phyloP scores from a whole-genome alignment of 2,329 filamentous ascomycete genomes.

The Myriosclerotinia scirpicola region DNA sequence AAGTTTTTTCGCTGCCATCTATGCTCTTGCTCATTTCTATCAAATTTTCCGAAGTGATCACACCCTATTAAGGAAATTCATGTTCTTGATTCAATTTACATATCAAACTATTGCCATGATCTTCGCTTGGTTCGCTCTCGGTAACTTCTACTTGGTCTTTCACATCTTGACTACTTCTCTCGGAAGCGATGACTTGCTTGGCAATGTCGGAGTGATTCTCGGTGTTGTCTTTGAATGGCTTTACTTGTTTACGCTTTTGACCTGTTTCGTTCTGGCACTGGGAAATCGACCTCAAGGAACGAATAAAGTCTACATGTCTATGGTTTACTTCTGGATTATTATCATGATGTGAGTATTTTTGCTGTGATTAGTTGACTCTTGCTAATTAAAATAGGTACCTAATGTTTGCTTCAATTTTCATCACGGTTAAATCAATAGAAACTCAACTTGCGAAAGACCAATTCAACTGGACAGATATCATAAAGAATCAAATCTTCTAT shows the following conservation, averaged over 20 bases:
- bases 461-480: conserved; percentile 68
- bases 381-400: conserved; percentile 61
- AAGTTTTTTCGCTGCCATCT: conserved; percentile 97
- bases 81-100: conserved; percentile 91
- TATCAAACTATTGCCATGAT: conserved; percentile 93
- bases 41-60: conserved; percentile 95
- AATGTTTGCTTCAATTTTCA: conserved; percentile 91
- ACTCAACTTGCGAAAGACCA: conserved; percentile 59
- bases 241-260: conserved; percentile 86
- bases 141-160: conserved; percentile 98
- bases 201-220: conserved; percentile 74
- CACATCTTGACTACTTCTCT: conserved; percentile 95
- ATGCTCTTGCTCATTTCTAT: conserved; percentile 90
- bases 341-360: conserved; percentile 75
- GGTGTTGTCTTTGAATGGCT: conserved; percentile 94
- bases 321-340: conserved; percentile 97
- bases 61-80: conserved; percentile 80
- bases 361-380: neutral
- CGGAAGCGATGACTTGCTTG: conserved; percentile 66
- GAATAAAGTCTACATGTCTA: conserved; percentile 89
- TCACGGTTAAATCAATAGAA: conserved; percentile 84
- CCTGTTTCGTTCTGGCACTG: conserved; percentile 91
- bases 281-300: conserved; percentile 94
- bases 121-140: conserved; percentile 97
- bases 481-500: conserved; percentile 84